Percentiles rank a stretch among this genome's conserved stretches.
These are phyloP conservation scores for Leccinum fibrillosum DNA, from an alignment of 768 basidiomycete species.

Conservation along the genomic window DNA sequence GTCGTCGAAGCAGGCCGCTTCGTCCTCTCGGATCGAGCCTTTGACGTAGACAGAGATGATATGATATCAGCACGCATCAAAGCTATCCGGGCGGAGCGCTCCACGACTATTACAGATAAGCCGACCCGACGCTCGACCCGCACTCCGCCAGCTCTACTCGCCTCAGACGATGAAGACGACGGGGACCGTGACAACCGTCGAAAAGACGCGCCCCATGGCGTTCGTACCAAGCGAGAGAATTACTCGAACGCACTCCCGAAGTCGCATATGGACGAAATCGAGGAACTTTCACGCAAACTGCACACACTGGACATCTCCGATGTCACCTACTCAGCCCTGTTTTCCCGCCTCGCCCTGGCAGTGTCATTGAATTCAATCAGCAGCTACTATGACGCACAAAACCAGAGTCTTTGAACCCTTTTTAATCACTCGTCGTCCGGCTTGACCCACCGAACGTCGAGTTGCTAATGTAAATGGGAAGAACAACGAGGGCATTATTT, in stretches of 20 bases:
- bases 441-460: slow-evolving; percentile 40
- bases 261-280: not conserved
- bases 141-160: not conserved
- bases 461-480: slow-evolving; percentile 52
- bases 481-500: slow-evolving; percentile 48
- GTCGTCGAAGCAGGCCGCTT: not conserved
- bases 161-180: not conserved
- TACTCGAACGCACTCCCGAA: not conserved
- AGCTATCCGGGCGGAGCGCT: not conserved
- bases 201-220: not conserved
- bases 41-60: not conserved
- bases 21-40: not conserved
- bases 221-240: not conserved
- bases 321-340: not conserved
- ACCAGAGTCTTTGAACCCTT: slow-evolving; percentile 22
- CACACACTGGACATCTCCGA: not conserved
- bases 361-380: not conserved
- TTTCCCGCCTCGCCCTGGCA: not conserved
- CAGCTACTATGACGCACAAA: not conserved
- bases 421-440: slow-evolving; percentile 49
- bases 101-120: not conserved
- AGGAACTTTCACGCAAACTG: not conserved
- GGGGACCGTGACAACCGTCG: not conserved
- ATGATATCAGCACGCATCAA: not conserved
- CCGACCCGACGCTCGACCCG: not conserved